These are phyloP conservation scores for Colletotrichum musicola DNA, from an alignment of 2,329 filamentous ascomycete genomes.

Conservation along the genomic window DNA sequence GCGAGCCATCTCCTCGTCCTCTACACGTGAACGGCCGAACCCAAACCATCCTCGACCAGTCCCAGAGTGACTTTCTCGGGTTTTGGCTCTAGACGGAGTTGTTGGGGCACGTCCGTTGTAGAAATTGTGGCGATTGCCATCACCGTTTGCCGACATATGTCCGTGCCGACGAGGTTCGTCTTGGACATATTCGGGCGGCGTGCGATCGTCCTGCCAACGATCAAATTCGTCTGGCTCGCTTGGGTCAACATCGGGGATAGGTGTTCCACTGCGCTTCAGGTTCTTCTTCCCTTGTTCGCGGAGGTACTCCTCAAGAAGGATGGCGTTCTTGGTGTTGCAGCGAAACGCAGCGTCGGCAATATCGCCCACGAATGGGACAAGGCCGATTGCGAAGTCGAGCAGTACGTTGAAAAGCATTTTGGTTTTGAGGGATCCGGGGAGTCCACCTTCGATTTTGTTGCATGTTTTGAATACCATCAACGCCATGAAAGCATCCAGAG, in stretches of 20 bases:
- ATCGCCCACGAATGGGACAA: constrained; percentile 83
- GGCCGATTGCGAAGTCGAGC: constrained; percentile 79
- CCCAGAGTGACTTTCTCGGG: constrained; percentile 17
- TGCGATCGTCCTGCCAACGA: constrained; percentile 43
- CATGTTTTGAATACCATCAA: constrained; percentile 81
- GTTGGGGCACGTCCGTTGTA: constrained; percentile 23
- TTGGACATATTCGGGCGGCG: constrained; percentile 32
- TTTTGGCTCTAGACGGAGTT: constrained; percentile 26
- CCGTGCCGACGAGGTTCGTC: constrained; percentile 35
- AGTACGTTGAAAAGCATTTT: constrained; percentile 86
- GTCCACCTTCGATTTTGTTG: constrained; percentile 79
- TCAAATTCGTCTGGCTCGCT: constrained; percentile 67
- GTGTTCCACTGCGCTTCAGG: constrained; percentile 59
- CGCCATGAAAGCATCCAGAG: constrained; percentile 78
- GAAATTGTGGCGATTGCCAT: constrained; percentile 12
- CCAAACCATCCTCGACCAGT: constrained; percentile 35
- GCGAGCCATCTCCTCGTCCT: constrained; percentile 36
- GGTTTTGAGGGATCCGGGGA: constrained; percentile 70
- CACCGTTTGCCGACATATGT: constrained; percentile 33
- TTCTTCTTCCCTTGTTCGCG: constrained; percentile 75
- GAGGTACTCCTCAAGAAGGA: constrained; percentile 76
- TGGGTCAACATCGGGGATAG: constrained; percentile 62
- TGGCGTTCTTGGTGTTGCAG: constrained; percentile 82
- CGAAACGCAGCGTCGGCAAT: constrained; percentile 79
- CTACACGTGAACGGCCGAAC: constrained; percentile 26